Evolutionary conservation across 371 early-diverging fungal species (phyloP).

Genomic region (Edhazardia aedis): DNA sequence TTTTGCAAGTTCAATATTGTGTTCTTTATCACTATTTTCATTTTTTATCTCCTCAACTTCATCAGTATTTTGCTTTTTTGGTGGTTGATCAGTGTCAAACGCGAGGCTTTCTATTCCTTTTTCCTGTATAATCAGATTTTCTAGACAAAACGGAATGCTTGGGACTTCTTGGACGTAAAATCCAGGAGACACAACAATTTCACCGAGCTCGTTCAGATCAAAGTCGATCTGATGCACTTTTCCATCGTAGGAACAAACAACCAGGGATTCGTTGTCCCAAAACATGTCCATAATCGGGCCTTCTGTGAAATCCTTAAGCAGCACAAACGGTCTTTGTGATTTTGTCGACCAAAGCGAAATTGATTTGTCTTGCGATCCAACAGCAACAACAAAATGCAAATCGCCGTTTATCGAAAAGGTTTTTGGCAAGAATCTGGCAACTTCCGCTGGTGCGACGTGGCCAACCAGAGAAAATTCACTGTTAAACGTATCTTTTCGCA

Average conservation of each 20-base stretch:
- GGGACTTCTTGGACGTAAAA: too few species aligned
- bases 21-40: too few species aligned
- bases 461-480: constrained; percentile 37
- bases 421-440: constrained; percentile 28
- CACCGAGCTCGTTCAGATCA: constrained; percentile 4
- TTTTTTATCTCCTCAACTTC: too few species aligned
- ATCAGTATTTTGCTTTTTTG: too few species aligned
- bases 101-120: too few species aligned
- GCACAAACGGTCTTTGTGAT: constrained; percentile 34
- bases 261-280: constrained; percentile 29
- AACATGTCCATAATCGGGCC: constrained; percentile 40
- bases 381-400: constrained; percentile 23
- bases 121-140: too few species aligned
- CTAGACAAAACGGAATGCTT: too few species aligned
- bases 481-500: constrained; percentile 9
- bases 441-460: constrained; percentile 42
- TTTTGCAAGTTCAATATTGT: too few species aligned
- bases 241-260: constrained; percentile 43
- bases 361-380: constrained; percentile 41
- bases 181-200: too few species aligned
- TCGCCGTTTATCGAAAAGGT: constrained; percentile 1
- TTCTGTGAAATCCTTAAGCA: constrained; percentile 39
- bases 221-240: constrained; percentile 30
- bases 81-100: too few species aligned
- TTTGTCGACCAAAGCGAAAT: constrained; percentile 40